These are phyloP conservation scores for Epichloe brachyelytri DNA, from an alignment of 2,329 filamentous ascomycete genomes.

Conservation along the genomic window DNA sequence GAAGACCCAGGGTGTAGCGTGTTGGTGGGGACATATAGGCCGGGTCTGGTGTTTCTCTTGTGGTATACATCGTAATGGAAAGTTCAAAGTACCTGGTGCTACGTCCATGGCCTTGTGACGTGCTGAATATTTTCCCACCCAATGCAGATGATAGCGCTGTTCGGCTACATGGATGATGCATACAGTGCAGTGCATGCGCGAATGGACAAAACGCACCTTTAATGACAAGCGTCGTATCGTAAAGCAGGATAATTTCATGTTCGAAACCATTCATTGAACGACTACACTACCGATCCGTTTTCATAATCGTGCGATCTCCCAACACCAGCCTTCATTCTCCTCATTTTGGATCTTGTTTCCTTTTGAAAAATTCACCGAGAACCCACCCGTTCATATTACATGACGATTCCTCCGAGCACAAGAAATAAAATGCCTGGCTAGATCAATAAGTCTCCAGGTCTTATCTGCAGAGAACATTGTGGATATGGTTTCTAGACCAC, in stretches of 20 bases:
- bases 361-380: background rate
- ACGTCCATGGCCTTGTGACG: background rate
- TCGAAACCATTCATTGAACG: background rate
- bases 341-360: background rate
- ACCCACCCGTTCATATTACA: background rate
- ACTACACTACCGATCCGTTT: background rate
- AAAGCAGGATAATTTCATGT: background rate
- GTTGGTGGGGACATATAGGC: conserved; percentile 6
- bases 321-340: background rate
- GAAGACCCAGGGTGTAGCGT: conserved; percentile 4
- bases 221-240: no score
- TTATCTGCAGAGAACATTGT: background rate
- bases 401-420: background rate
- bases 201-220: no score
- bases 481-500: background rate
- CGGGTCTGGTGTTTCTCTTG: conserved; percentile 18
- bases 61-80: conserved; percentile 23
- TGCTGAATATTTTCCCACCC: background rate
- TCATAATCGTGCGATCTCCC: background rate
- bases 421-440: no score
- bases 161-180: no score
- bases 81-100: conserved; percentile 10
- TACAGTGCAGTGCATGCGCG: no score
- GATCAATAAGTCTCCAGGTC: background rate
- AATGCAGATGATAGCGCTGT: no score